Conservation (phyloP, 139 green algal genomes). For the Closterium sp. region DNA sequence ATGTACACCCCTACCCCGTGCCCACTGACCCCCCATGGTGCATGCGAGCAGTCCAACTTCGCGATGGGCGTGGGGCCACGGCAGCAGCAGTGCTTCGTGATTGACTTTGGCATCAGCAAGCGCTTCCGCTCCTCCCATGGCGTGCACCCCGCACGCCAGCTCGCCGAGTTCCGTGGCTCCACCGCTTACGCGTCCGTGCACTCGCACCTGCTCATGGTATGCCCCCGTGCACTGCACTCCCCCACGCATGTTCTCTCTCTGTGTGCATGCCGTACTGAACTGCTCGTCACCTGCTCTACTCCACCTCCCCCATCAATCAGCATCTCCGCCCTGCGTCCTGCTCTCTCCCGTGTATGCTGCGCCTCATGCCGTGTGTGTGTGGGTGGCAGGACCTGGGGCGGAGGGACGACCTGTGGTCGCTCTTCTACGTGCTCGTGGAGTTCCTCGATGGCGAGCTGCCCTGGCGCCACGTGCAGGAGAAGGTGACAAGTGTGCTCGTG, state of each 20-base stretch:
- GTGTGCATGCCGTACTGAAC: not conserved
- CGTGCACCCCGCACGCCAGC: conserved; percentile 57
- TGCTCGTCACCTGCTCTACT: not conserved
- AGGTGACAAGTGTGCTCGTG: conserved; percentile 15
- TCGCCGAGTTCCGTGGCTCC: conserved; percentile 73
- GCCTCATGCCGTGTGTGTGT: not conserved
- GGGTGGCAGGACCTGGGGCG: conserved; percentile 53
- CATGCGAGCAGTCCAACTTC: conserved; percentile 43
- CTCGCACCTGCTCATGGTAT: conserved; percentile 58
- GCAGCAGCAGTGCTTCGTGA: conserved; percentile 33
- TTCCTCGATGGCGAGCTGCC: conserved; percentile 63
- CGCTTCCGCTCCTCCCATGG: conserved; percentile 44
- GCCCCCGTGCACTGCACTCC: not conserved
- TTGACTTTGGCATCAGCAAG: conserved; percentile 55
- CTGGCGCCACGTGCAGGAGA: conserved; percentile 51
- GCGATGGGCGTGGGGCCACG: conserved; percentile 22
- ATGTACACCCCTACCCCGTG: not conserved
- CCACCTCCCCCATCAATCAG: too few relatives aligned
- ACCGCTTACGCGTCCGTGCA: conserved; percentile 77
- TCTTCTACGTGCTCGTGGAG: conserved; percentile 85
- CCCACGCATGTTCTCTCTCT: not conserved
- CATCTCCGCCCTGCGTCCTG: too few relatives aligned
- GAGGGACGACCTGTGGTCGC: conserved; percentile 87
- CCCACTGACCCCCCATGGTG: too few relatives aligned
- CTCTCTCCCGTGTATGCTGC: not conserved